Conservation (phyloP, 768 basidiomycete genomes). For the Phlebiopsis gigantea region DNA sequence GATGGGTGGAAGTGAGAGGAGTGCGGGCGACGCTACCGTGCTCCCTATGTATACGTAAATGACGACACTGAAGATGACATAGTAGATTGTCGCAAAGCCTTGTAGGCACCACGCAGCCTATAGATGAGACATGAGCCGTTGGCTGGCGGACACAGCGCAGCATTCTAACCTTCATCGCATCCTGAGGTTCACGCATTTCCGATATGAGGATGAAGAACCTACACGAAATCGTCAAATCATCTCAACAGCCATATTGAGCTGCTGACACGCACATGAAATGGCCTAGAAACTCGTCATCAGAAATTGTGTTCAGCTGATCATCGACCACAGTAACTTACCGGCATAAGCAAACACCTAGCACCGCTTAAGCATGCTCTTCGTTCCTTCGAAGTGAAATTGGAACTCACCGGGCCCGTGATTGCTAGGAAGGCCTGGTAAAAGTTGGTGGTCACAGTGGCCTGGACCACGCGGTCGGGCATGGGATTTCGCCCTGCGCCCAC, state of each 20-base stretch:
- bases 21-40: slow-evolving; percentile 39
- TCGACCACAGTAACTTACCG: slow-evolving; percentile 26
- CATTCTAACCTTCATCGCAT: slow-evolving; percentile 47
- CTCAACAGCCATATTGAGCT: not conserved
- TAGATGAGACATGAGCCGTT: not conserved
- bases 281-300: slow-evolving; percentile 25
- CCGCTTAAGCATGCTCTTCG: not conserved
- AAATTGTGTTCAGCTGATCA: not conserved
- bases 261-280: slow-evolving; percentile 41
- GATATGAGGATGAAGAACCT: slow-evolving; percentile 59
- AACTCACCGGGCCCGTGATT: slow-evolving; percentile 45
- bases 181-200: slow-evolving; percentile 45
- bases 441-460: slow-evolving; percentile 31
- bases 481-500: slow-evolving; percentile 44
- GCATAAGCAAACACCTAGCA: slow-evolving; percentile 45
- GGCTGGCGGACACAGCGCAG: too few species aligned
- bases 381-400: not conserved
- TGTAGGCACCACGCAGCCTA: slow-evolving; percentile 52
- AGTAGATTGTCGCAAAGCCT: slow-evolving; percentile 47
- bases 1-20: slow-evolving; percentile 40
- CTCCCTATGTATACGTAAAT: slow-evolving; percentile 45
- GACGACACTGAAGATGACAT: slow-evolving; percentile 35
- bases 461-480: slow-evolving; percentile 33
- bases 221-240: not conserved
- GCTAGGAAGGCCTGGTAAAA: slow-evolving; percentile 49